Evolutionary conservation across 306 rosid species (phyloP), one percentile per base, ranked within the genome.

Genomic region (Vigna mungo): DNA sequence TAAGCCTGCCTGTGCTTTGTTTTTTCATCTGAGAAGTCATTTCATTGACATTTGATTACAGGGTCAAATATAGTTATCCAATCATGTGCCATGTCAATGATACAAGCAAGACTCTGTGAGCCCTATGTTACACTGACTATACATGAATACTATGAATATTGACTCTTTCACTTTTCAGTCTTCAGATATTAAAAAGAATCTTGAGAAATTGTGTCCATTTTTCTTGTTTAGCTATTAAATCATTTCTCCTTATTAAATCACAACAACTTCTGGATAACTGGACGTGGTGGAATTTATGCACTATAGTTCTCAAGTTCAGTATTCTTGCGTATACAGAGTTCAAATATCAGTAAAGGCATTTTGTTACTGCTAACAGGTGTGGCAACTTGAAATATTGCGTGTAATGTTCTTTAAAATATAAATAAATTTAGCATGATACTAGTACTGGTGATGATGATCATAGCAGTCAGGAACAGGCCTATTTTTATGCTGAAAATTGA

Each of bases 41-140:
- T 53, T 67, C 68, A 43, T 41, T 54, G 44, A 54, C 41, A 27
- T 16, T 67, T 77, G 74, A 44, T 78, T 58, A 60, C 54, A 60
- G 41, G 32, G 51, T 49, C 72, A 75, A 39, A 43, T 62, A 47
- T 81, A 43, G 55, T 51, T 49, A 55, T 37, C 55, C 15, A 39
- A 64, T 47, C 7, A 39, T 3, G 34, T 18, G 55, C 68, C 36
- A 15, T 68, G 81, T 68, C 47, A 67, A 58, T 8, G 71, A 58
- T 46, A 48, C 39, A 63, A 67, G 15, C 39, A 62, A 64, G n/a
- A 77, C 65, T 63, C 74, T 49, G 23, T 34, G 70, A 44, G 61
- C 14, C 71, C 59, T 70, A 70, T 9, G 17, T 70, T 49, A 49
- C 30, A 51, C 23, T 70, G 48, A 70, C 75, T 46, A 9, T 70